Evolutionary conservation across 78 protist genomes (phyloP), one percentile per base, ranked within the genome.

Genomic region (Chrysochromulina tobinii): DNA sequence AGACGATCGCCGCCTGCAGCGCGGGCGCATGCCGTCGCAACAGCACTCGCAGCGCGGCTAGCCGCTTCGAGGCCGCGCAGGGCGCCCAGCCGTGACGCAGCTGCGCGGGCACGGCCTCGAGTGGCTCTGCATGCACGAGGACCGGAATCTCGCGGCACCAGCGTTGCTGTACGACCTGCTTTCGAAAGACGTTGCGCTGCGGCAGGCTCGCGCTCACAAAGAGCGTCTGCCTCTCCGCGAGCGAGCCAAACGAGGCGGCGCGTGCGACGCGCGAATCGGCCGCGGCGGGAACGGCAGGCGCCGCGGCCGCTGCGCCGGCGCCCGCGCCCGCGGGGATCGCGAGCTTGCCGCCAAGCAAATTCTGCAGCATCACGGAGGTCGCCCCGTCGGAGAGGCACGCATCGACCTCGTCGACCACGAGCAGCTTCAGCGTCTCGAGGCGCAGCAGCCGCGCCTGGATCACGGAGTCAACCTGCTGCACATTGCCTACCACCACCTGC

Each of bases 401-500:
- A n/a, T 75, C 83, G 14, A 75, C 83, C 58, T 75, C 83, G 57
- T 75, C 83, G 12, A 75, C 57, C 7, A 75, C 83, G 12, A 75
- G 83, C 77, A n/a, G 20, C 23, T 14, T 3, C 27, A 68, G 77
- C 77, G 77, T 25, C 53, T 3, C 27, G 77, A 68, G 54, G 18
- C 21, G 83, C n/a, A 75, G 83, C 23, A 38, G 83, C 23, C 83
- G 58, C 14, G 57, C 55, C 14, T 4, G 12, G 21, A 75, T 9
- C 12, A 75, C 4, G 14, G 83, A 2, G 18, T 75, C 83, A 54
- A 75, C 83, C 83, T 75, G 83, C 83, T 75, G 23, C 58, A 75
- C 25, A n/a, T 75, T 75, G 83, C 83, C 83, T 1, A 75, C 83
- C 7, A 75, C 50, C 58, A 75, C 83, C 83, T 75, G 83, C n/a